A percentile compares a stretch with the other conserved stretches of the same genome.
Conservation (phyloP, 495 filamentous ascomycete species). For the Tuber borchii region DNA sequence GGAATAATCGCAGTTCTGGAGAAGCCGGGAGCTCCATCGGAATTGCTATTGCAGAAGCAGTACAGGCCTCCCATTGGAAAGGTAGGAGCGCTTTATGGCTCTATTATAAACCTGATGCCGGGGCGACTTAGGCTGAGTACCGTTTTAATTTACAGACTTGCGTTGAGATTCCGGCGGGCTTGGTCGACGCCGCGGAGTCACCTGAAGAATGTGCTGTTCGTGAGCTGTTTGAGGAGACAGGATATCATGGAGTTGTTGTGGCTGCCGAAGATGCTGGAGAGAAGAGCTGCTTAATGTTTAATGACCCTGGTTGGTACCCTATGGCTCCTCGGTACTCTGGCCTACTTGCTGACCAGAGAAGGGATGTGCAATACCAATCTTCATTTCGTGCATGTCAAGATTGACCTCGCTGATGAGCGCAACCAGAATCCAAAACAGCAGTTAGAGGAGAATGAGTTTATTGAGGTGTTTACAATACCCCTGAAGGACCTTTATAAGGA, state of each 20-base stretch:
- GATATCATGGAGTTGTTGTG: slow-evolving; percentile 64
- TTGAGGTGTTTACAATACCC: slow-evolving; percentile 72
- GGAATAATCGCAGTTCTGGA: slow-evolving; percentile 83
- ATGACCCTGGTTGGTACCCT: slow-evolving; percentile 46
- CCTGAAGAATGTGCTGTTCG: slow-evolving; percentile 71
- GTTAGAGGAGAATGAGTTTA: slow-evolving; percentile 84
- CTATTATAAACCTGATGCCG: not conserved
- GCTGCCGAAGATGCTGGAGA: slow-evolving; percentile 45
- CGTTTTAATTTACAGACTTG: slow-evolving; percentile 36
- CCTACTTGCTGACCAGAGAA: not conserved
- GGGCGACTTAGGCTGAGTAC: not conserved
- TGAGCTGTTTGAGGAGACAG: slow-evolving; percentile 93
- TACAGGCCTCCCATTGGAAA: slow-evolving; percentile 78
- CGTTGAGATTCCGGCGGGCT: slow-evolving; percentile 79
- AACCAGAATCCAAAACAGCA: slow-evolving; percentile 61
- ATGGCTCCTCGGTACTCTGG: not conserved
- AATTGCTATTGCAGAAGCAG: slow-evolving; percentile 80
- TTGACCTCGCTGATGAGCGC: slow-evolving; percentile 66
- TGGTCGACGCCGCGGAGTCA: slow-evolving; percentile 76
- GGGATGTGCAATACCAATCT: slow-evolving; percentile 89
- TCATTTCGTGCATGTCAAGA: slow-evolving; percentile 70
- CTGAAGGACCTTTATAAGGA: slow-evolving; percentile 60
- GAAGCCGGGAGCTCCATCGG: slow-evolving; percentile 48
- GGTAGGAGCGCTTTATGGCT: slow-evolving; percentile 36
- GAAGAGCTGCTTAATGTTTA: slow-evolving; percentile 74